These are phyloP conservation scores for Prototheca cutis DNA, from an alignment of 163 green algal genomes.

Conservation along the genomic window DNA sequence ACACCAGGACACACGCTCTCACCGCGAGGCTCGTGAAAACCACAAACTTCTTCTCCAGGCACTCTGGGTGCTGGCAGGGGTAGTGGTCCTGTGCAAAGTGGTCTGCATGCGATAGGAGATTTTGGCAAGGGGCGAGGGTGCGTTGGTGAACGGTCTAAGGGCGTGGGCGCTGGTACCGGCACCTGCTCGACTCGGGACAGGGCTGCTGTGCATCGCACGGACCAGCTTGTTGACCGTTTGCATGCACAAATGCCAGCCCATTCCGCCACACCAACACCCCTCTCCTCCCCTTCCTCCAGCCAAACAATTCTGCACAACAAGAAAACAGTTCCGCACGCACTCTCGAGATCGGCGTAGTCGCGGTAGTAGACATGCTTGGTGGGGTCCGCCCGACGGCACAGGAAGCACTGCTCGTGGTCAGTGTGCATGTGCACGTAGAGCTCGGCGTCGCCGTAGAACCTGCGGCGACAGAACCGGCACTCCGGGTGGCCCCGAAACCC, in stretches of 20 bases:
- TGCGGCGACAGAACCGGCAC: conserved; percentile 75
- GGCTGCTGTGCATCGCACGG: too few species aligned
- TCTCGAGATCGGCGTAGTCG: conserved; percentile 82
- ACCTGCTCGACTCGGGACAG: too few species aligned
- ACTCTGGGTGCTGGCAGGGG: conserved; percentile 68
- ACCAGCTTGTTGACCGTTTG: not conserved
- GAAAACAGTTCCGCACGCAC: too few species aligned
- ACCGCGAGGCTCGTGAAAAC: conserved; percentile 64
- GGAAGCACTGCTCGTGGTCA: conserved; percentile 83
- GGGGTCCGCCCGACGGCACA: conserved; percentile 64
- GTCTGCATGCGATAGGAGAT: too few species aligned
- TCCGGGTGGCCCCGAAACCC: conserved; percentile 78
- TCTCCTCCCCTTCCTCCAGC: not conserved
- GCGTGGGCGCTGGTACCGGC: too few species aligned
- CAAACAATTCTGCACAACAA: too few species aligned
- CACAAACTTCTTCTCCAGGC: conserved; percentile 81
- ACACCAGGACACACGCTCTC: too few species aligned
- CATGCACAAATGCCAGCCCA: not conserved
- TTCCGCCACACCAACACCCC: not conserved
- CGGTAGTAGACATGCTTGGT: conserved; percentile 80
- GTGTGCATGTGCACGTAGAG: conserved; percentile 85
- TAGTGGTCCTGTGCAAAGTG: conserved; percentile 72
- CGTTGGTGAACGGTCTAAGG: too few species aligned
- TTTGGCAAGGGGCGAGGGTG: too few species aligned
- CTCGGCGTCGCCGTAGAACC: conserved; percentile 82